Percentiles rank a stretch among this genome's conserved stretches.
phyloP scores from a whole-genome alignment of 176 grass and related monocot genomes.

The Carex littledalei region DNA sequence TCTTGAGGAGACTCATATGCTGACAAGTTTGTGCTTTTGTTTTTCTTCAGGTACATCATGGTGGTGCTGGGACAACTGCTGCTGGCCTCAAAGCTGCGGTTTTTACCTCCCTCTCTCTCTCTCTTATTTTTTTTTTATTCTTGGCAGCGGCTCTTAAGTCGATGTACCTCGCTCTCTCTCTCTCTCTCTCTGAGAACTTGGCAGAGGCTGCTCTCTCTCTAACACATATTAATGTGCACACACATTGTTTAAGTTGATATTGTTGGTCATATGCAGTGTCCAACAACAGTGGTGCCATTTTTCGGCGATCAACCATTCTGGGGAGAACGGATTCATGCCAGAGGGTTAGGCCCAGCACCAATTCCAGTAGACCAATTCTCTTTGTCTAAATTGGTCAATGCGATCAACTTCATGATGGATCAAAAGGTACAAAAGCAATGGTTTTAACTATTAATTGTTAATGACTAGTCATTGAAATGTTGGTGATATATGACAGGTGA shows the following conservation, averaged over 20 bases:
- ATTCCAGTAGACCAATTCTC: conserved; percentile 82
- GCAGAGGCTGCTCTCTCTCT: not conserved
- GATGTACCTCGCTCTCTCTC: not conserved
- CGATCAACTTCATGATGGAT: conserved; percentile 72
- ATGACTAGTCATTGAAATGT: not conserved
- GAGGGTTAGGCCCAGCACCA: conserved; percentile 70
- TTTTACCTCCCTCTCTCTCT: not conserved
- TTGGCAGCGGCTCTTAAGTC: not conserved
- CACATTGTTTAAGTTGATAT: not conserved
- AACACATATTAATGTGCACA: not conserved
- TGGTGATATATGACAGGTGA: conserved; percentile 20
- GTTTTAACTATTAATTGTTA: not conserved
- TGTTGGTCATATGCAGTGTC: conserved; percentile 55
- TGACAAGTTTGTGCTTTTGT: conserved; percentile 2
- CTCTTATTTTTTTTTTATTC: not conserved
- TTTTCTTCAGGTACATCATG: conserved; percentile 80
- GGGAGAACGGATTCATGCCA: conserved; percentile 83
- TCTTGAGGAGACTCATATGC: not conserved
- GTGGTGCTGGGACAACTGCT: conserved; percentile 94
- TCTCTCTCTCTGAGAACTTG: not conserved
- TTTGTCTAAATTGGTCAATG: conserved; percentile 67
- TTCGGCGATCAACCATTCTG: conserved; percentile 96
- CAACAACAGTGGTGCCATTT: conserved; percentile 93
- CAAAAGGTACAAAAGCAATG: conserved; percentile 30
- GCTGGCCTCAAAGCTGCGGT: conserved; percentile 92